phyloP scores from a whole-genome alignment of 1,284 basidiomycete species.

The Sanghuangporus baumii region DNA sequence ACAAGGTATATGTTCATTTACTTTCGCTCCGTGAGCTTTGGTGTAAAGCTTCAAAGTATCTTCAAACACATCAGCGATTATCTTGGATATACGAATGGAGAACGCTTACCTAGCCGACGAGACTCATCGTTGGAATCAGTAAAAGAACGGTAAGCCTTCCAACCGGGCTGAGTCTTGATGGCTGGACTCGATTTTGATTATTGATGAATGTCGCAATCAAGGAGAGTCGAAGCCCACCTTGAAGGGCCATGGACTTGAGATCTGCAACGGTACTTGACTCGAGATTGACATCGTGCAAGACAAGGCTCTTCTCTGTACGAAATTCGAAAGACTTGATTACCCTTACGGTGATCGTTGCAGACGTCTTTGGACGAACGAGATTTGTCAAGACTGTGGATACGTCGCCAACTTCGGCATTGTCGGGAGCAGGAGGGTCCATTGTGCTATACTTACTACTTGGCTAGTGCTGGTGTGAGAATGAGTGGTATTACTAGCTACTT shows the following conservation, averaged over 20 bases:
- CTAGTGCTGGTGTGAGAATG: background rate
- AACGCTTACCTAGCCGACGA: background rate
- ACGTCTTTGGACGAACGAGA: constrained; percentile 58
- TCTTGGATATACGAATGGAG: background rate
- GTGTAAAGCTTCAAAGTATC: constrained; percentile 95
- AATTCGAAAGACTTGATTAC: constrained; percentile 95
- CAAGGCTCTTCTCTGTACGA: constrained; percentile 84
- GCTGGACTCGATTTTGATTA: constrained; percentile 37
- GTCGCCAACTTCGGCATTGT: constrained; percentile 23
- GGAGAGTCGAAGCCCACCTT: constrained; percentile 40
- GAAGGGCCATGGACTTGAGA: constrained; percentile 65
- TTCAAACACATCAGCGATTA: constrained; percentile 23
- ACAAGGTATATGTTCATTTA: constrained; percentile 23
- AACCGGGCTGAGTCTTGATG: constrained; percentile 66
- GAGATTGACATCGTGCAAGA: constrained; percentile 80
- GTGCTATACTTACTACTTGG: background rate
- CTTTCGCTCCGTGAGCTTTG: constrained; percentile 92
- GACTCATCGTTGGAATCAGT: constrained; percentile 18
- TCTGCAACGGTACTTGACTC: constrained; percentile 69
- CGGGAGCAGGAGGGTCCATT: background rate
- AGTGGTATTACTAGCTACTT: background rate
- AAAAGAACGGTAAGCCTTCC: constrained; percentile 80
- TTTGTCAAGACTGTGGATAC: constrained; percentile 60
- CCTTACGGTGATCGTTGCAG: constrained; percentile 83
- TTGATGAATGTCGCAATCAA: background rate